A percentile compares a stretch with the other conserved stretches of the same genome.
phyloP scores from a whole-genome alignment of 2,329 filamentous ascomycete species.

The Pseudohalonectria lignicola region DNA sequence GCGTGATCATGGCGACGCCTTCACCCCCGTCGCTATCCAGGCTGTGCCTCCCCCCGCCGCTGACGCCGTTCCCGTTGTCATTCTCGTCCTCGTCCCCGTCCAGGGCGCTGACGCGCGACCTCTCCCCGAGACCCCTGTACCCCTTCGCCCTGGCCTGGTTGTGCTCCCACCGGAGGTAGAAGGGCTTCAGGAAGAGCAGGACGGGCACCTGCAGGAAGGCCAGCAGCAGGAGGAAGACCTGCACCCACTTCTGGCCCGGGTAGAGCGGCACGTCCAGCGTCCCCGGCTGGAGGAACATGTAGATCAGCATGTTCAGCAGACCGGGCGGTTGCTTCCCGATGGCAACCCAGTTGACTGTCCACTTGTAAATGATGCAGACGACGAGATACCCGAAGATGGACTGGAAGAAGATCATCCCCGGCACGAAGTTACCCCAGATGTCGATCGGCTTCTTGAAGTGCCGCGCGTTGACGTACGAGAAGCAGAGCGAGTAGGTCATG shows the following conservation, averaged over 20 bases:
- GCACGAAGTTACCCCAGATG: conserved; percentile 94
- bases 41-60: conserved; percentile 39
- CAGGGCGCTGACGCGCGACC: conserved; percentile 74
- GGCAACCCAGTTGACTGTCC: conserved; percentile 76
- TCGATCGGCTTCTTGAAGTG: conserved; percentile 94
- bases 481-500: conserved; percentile 96
- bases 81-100: conserved; percentile 76
- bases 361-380: conserved; percentile 92
- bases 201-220: conserved; percentile 83
- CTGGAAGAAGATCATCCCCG: conserved; percentile 99
- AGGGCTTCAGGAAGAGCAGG: conserved; percentile 86
- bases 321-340: conserved; percentile 63
- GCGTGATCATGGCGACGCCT: conserved; percentile 77
- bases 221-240: conserved; percentile 68
- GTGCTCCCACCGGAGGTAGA: conserved; percentile 89
- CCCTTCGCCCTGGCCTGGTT: conserved; percentile 79
- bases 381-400: conserved; percentile 96
- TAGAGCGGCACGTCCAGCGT: conserved; percentile 66
- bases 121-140: conserved; percentile 89
- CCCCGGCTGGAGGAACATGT: conserved; percentile 94
- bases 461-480: conserved; percentile 84
- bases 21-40: conserved; percentile 56
- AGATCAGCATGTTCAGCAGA: conserved; percentile 96
- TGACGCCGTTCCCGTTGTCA: conserved; percentile 39
- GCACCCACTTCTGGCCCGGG: conserved; percentile 62